phyloP scores from a whole-genome alignment of 495 filamentous ascomycete genomes.

The Xylaria palmicola region DNA sequence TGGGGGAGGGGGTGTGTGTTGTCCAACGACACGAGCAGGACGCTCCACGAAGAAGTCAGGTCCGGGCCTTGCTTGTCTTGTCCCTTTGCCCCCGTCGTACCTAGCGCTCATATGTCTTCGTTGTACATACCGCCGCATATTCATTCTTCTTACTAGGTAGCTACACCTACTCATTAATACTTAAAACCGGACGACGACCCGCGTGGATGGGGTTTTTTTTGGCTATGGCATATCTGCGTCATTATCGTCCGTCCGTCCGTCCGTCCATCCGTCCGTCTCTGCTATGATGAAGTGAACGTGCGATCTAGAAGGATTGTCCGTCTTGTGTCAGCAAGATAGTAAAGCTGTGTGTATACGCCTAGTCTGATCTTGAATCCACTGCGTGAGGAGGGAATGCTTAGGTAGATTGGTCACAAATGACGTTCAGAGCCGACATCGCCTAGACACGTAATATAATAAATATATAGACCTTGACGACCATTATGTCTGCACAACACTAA shows the following conservation, averaged over 20 bases:
- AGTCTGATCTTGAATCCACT: no score
- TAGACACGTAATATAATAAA: neutral
- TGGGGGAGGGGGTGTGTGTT: no score
- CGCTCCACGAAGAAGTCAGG: no score
- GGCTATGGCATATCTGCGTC: neutral
- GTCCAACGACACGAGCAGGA: neutral
- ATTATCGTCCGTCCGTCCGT: neutral
- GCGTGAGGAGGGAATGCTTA: no score
- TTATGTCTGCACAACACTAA: no score
- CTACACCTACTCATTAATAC: slow-evolving; percentile 13
- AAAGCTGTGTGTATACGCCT: no score
- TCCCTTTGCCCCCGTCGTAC: neutral
- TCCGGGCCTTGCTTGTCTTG: no score
- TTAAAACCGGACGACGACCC: slow-evolving; percentile 1
- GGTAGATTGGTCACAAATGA: no score
- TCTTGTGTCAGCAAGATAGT: no score
- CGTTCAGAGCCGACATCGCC: no score
- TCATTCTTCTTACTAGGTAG: neutral
- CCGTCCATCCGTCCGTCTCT: neutral
- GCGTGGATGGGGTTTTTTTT: neutral
- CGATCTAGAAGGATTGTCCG: no score
- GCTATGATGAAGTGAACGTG: neutral
- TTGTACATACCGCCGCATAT: slow-evolving; percentile 15
- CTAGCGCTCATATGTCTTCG: neutral
- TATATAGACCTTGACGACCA: neutral